These are phyloP conservation scores for Mycosphaerella sp. DNA, from an alignment of 2,329 filamentous ascomycete species.

Conservation along the genomic window DNA sequence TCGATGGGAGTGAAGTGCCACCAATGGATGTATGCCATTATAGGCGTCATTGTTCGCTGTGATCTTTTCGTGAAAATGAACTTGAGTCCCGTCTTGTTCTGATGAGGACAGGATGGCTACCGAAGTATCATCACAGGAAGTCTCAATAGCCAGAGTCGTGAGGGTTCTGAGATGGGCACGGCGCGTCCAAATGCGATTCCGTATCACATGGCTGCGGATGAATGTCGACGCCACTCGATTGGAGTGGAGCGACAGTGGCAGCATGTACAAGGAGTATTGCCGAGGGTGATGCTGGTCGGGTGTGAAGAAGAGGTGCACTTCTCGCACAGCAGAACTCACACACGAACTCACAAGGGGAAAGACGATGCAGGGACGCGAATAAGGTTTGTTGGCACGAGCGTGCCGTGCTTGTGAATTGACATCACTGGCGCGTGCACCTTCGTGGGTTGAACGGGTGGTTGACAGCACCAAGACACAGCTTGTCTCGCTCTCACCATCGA, in stretches of 20 bases:
- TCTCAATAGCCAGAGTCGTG: slow-evolving; percentile 65
- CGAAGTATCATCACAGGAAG: slow-evolving; percentile 87
- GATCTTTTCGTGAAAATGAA: slow-evolving; percentile 70
- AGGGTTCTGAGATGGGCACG: slow-evolving; percentile 24
- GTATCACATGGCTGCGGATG: neutral
- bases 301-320: neutral
- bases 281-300: neutral
- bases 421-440: neutral
- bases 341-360: neutral
- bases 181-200: neutral
- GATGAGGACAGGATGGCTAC: slow-evolving; percentile 60
- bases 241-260: neutral
- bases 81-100: slow-evolving; percentile 12
- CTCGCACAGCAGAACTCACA: too few species aligned
- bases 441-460: too few species aligned
- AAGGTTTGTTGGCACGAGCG: neutral
- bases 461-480: too few species aligned
- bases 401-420: neutral
- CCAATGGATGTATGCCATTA: slow-evolving; percentile 71
- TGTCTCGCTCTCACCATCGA: too few species aligned
- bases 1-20: slow-evolving; percentile 70
- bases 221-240: neutral
- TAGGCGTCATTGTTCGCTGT: slow-evolving; percentile 72
- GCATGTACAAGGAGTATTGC: neutral
- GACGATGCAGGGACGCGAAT: neutral